These are phyloP conservation scores for Closterium sp. DNA, from an alignment of 139 green algal genomes.

Conservation along the genomic window DNA sequence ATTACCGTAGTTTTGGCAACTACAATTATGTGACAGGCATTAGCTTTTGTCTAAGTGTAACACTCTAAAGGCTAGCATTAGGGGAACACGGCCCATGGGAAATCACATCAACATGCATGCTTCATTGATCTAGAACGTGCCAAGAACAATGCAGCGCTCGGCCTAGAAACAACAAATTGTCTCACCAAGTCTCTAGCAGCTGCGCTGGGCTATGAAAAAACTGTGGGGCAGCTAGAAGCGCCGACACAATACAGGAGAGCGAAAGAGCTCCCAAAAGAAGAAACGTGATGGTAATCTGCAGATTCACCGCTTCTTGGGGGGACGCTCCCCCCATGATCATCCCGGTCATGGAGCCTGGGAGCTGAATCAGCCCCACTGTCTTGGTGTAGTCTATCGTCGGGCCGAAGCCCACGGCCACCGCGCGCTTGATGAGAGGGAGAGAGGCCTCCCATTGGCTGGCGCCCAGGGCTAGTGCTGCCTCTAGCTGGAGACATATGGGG, in stretches of 20 bases:
- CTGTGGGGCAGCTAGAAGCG: not conserved
- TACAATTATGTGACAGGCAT: too few relatives aligned
- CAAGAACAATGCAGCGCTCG: too few relatives aligned
- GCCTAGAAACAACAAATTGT: not conserved
- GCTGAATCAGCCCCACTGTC: slow-evolving; percentile 12
- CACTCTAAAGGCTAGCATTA: too few relatives aligned
- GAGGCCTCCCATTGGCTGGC: slow-evolving; percentile 5
- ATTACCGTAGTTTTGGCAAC: too few relatives aligned
- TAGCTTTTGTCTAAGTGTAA: too few relatives aligned
- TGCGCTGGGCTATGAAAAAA: not conserved
- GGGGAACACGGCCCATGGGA: too few relatives aligned
- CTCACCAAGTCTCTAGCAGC: not conserved
- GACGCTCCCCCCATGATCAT: slow-evolving; percentile 35
- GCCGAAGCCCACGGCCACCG: not conserved
- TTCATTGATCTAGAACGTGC: too few relatives aligned
- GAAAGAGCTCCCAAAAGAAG: not conserved
- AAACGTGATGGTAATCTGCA: slow-evolving; percentile 15
- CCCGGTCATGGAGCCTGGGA: slow-evolving; percentile 31
- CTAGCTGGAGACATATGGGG: not conserved
- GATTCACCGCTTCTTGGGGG: slow-evolving; percentile 6
- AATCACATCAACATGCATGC: too few relatives aligned
- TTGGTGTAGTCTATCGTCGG: slow-evolving; percentile 27
- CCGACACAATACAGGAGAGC: not conserved
- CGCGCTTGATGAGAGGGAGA: not conserved
- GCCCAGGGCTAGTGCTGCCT: slow-evolving; percentile 26